A percentile compares a stretch with the other conserved stretches of the same genome.
Conservation (phyloP, 257 asterid genomes). For the Penstemon davidsonii region DNA sequence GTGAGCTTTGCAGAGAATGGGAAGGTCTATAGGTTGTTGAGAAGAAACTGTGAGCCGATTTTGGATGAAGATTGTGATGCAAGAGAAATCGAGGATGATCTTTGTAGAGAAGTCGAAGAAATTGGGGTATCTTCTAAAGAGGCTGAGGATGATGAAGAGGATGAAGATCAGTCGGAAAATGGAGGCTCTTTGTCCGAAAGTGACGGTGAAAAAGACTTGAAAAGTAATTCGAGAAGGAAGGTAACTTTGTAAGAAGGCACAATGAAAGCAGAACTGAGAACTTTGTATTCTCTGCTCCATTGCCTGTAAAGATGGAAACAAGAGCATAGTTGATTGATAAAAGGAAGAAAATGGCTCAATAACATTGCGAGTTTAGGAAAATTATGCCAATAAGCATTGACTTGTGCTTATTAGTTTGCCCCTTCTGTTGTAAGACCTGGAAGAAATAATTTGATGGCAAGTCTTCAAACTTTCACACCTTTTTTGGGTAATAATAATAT, state of each 20-base stretch:
- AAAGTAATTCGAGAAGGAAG: constrained; percentile 20
- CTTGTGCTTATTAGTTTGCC: constrained; percentile 18
- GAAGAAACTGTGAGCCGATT: constrained; percentile 22
- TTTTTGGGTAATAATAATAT: background rate
- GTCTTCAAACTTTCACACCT: background rate
- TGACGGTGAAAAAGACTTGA: constrained; percentile 41
- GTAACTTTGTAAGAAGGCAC: constrained; percentile 1
- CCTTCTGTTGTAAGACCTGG: background rate
- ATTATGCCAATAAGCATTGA: background rate
- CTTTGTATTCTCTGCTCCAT: constrained; percentile 49
- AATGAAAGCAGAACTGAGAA: constrained; percentile 22
- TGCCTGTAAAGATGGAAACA: constrained; percentile 59
- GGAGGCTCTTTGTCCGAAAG: constrained; percentile 42
- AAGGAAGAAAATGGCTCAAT: constrained; percentile 34
- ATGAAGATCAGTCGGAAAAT: constrained; percentile 33
- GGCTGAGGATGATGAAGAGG: constrained; percentile 40
- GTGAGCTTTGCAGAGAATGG: constrained; percentile 67
- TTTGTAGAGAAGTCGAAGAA: constrained; percentile 46
- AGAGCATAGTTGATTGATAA: constrained; percentile 33
- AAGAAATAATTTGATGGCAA: background rate
- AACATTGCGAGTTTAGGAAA: constrained; percentile 16
- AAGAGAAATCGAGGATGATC: constrained; percentile 35
- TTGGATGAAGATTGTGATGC: constrained; percentile 33
- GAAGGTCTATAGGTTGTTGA: constrained; percentile 36
- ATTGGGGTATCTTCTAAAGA: constrained; percentile 41